Conservation (phyloP, 2,329 filamentous ascomycete species). For the Aspergillus pseudoglaucus region DNA sequence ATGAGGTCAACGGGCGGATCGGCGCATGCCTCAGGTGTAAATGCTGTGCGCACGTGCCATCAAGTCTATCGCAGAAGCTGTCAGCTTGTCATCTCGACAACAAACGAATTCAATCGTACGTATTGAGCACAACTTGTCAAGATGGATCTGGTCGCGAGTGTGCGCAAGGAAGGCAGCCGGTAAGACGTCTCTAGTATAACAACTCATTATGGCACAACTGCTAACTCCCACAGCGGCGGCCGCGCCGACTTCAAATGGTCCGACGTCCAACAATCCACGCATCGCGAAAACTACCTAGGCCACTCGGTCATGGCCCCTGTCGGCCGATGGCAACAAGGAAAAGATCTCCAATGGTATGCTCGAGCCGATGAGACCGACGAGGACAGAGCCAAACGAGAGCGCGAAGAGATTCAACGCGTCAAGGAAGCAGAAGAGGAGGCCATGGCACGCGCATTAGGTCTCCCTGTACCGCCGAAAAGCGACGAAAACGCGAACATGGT, state of each 20-base stretch:
- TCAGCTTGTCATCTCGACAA: background rate
- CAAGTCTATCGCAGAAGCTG: background rate
- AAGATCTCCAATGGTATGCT: conserved; percentile 61
- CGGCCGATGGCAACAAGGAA: conserved; percentile 81
- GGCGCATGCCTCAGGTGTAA: conserved; percentile 11
- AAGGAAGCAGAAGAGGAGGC: conserved; percentile 94
- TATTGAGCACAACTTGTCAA: conserved; percentile 5
- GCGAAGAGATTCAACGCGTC: conserved; percentile 69
- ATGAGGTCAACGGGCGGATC: conserved; percentile 14
- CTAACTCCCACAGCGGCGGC: conserved; percentile 57
- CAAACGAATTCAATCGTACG: background rate
- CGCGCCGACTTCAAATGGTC: conserved; percentile 93
- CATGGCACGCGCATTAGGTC: conserved; percentile 71
- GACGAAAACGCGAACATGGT: conserved; percentile 59
- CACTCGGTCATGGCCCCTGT: conserved; percentile 90
- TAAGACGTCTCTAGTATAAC: conserved; percentile 25
- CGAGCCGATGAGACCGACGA: conserved; percentile 50
- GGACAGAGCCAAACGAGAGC: conserved; percentile 48
- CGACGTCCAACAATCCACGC: conserved; percentile 76
- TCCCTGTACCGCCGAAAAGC: conserved; percentile 57
- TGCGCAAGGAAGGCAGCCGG: conserved; percentile 82
- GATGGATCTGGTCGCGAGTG: conserved; percentile 91
- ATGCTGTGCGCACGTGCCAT: conserved; percentile 14
- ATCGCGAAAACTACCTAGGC: conserved; percentile 86
- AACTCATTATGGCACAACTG: conserved; percentile 4